Base-by-base conservation (phyloP, 495 filamentous ascomycete species). In the Mycothermus thermophilus region DNA sequence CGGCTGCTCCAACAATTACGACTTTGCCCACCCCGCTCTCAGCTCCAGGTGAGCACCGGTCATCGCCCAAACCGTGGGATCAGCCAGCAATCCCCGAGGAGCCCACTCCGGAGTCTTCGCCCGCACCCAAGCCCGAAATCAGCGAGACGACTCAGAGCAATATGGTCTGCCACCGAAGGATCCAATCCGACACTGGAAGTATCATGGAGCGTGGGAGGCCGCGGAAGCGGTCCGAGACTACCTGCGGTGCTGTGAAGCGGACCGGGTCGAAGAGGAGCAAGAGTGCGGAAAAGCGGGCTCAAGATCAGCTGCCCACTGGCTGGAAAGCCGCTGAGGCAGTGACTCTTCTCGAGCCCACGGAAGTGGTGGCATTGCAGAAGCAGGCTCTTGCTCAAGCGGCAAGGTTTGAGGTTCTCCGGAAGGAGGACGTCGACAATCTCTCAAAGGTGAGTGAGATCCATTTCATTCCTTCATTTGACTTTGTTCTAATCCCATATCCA, bases 361-460 rank as follows among this genome's bases (percentile, higher is more conserved):
- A 83, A 23, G 53, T 77, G 18, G 57, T 61, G 24, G 55, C 51
- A 5, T 43, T 83, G 6, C 69, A 69, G 31, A 64, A 66, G 41
- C 76, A 81, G 50, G 79, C 79, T 3, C 54, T 69, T 10, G 67
- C 67, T 18, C 75, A 81, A 48, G 74, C 72, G 1, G 58, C 70
- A 19, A 65, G 69, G 17, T 84, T 83, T 40, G 71, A 80, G 50
- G 70, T 84, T 8, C 58, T 84, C n/a, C 58, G 61, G 28, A 65
- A 68, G 39, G 70, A 74, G 30, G 76, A 83, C 36, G 79, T 84
- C 12, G 73, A 79, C 27, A 59, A 57, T 12, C 57, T 83, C 11
- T 77, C 77, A 9, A 66, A 64, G 52, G 74, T 76, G 59, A 37
- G 63, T 41, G 27, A 22, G 30, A 34, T 42, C 32, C 5, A 22